These are phyloP conservation scores for Leptosphaerulina australis DNA, from an alignment of 2,329 filamentous ascomycete genomes.

Conservation along the genomic window DNA sequence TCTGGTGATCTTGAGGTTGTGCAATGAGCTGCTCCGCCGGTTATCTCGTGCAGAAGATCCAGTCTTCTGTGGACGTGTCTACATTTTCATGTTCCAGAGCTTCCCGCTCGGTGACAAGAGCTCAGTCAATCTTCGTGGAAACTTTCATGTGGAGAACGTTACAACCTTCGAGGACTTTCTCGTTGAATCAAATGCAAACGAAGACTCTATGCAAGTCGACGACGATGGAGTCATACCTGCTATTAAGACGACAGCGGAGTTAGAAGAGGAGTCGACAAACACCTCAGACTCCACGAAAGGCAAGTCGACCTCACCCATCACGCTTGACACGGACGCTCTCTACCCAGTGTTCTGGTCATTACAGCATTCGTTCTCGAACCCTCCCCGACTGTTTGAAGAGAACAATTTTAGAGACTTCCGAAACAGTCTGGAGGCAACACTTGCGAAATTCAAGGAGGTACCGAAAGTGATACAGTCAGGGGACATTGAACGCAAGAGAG, in stretches of 20 bases:
- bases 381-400: constrained; percentile 77
- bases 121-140: constrained; percentile 92
- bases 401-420: constrained; percentile 71
- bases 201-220: constrained; percentile 72
- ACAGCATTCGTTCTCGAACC: constrained; percentile 90
- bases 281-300: constrained; percentile 35
- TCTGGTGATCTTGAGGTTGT: constrained; percentile 86
- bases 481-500: constrained; percentile 67
- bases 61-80: constrained; percentile 94
- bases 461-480: constrained; percentile 71
- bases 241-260: constrained; percentile 31
- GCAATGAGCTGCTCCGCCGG: constrained; percentile 91
- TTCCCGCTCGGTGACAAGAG: constrained; percentile 96
- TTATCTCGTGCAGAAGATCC: constrained; percentile 96
- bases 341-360: constrained; percentile 95
- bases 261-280: constrained; percentile 46
- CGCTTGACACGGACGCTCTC: constrained; percentile 71
- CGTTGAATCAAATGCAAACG: constrained; percentile 43
- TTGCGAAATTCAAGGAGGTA: constrained; percentile 76
- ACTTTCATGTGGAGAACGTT: constrained; percentile 94
- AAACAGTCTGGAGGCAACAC: constrained; percentile 65
- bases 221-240: constrained; percentile 42
- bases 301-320: constrained; percentile 53
- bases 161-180: constrained; percentile 76
- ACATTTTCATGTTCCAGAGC: constrained; percentile 98